Evolutionary conservation across 148 eudicot species (phyloP).

Genomic region (Fagopyrum homotropicum): DNA sequence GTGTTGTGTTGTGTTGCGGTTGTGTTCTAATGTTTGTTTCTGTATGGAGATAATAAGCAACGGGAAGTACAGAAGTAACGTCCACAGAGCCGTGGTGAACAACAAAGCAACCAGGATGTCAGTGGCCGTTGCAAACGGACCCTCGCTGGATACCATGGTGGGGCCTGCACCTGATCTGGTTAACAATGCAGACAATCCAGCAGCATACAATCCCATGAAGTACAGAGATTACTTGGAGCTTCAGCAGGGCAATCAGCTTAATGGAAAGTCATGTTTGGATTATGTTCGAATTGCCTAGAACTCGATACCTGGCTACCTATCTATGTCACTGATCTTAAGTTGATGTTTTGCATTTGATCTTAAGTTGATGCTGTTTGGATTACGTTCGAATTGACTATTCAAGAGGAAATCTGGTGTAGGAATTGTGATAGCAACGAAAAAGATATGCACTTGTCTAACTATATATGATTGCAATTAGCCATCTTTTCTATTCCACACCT

Average conservation of each 20-base stretch:
- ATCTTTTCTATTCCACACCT: too few species aligned
- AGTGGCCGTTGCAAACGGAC: constrained; percentile 21
- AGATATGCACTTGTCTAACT: too few species aligned
- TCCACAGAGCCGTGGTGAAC: constrained; percentile 34
- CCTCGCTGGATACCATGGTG: constrained; percentile 22
- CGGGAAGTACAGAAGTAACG: constrained; percentile 30
- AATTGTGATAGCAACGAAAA: too few species aligned
- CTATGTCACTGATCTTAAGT: not conserved
- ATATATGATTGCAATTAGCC: too few species aligned
- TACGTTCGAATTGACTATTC: too few species aligned
- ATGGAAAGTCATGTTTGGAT: constrained; percentile 18
- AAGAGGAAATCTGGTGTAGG: too few species aligned
- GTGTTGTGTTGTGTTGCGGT: not conserved
- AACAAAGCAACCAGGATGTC: constrained; percentile 27
- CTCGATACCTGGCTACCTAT: not conserved
- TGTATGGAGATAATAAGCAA: constrained; percentile 30
- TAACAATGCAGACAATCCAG: not conserved
- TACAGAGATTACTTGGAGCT: constrained; percentile 19
- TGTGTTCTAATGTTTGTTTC: too few species aligned
- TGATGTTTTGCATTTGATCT: not conserved
- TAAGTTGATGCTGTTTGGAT: too few species aligned
- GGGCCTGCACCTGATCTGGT: constrained; percentile 18
- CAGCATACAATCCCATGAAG: constrained; percentile 20
- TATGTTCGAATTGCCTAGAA: not conserved
- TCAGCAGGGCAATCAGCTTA: constrained; percentile 17